Conservation (phyloP, 768 basidiomycete genomes). For the Psilocybe azurescens region DNA sequence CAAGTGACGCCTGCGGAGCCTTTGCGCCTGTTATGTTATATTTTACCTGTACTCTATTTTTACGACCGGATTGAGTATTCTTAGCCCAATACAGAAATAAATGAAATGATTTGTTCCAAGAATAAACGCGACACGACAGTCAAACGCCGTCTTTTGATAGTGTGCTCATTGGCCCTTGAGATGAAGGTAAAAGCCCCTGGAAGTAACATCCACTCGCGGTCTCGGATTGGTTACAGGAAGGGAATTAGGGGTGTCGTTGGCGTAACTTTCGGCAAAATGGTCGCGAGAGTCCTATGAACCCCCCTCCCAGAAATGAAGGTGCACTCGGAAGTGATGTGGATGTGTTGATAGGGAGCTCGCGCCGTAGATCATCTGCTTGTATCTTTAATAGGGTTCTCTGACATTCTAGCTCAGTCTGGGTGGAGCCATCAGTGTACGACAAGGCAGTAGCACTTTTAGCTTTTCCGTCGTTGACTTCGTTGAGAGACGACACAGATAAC, state of each 20-base stretch:
- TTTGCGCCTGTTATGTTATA: constrained; percentile 2
- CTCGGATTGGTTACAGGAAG: neutral
- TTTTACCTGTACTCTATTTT: constrained; percentile 16
- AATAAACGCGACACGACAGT: neutral
- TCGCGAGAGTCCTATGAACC: neutral
- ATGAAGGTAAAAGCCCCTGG: constrained; percentile 1
- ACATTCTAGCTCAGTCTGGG: constrained; percentile 2
- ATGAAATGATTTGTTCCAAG: constrained; percentile 2
- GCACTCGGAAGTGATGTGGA: neutral
- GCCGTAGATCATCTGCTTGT: neutral
- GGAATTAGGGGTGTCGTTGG: neutral
- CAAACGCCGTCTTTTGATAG: constrained; percentile 5
- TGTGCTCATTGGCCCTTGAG: constrained; percentile 8
- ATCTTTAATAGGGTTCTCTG: neutral
- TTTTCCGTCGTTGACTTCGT: neutral
- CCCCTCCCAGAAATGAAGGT: neutral
- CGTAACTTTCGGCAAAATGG: neutral
- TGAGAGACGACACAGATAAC: neutral
- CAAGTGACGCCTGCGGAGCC: constrained; percentile 3
- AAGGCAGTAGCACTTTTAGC: neutral
- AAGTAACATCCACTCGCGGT: constrained; percentile 2
- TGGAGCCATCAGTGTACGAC: neutral
- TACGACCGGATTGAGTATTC: constrained; percentile 6
- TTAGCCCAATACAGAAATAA: constrained; percentile 3
- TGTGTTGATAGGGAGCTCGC: neutral